These are phyloP conservation scores for Eucalyptus dawsonii DNA, from an alignment of 345 rosid genomes.

Conservation along the genomic window DNA sequence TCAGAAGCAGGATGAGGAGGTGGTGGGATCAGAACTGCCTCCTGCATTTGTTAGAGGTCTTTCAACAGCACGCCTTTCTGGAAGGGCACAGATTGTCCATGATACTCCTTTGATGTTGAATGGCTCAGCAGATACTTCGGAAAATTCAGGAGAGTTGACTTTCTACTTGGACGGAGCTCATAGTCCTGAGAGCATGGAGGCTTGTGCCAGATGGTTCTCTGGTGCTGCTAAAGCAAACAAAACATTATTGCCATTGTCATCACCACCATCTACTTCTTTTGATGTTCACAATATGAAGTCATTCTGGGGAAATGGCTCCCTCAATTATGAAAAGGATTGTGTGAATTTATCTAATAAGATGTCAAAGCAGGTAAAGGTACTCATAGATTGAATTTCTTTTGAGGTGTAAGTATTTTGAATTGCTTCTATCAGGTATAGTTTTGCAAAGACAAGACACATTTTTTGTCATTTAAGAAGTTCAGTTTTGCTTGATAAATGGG, in stretches of 20 bases:
- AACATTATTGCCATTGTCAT: constrained; percentile 1
- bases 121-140: constrained; percentile 7
- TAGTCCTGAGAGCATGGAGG: constrained; percentile 97
- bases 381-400: background rate
- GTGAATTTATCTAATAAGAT: constrained; percentile 12
- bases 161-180: constrained; percentile 98
- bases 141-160: constrained; percentile 40
- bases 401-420: background rate
- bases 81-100: constrained; percentile 72
- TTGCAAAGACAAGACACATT: background rate
- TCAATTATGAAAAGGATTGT: constrained; percentile 2
- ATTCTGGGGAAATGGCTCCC: constrained; percentile 22
- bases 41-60: constrained; percentile 66
- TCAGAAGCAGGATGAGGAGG: constrained; percentile 21
- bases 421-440: background rate
- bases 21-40: constrained; percentile 36
- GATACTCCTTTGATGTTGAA: constrained; percentile 27
- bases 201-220: constrained; percentile 83
- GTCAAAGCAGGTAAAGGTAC: constrained; percentile 47
- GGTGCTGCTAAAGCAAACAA: constrained; percentile 27
- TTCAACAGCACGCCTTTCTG: constrained; percentile 60
- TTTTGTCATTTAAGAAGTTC: background rate
- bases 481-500: background rate
- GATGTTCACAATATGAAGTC: constrained; percentile 3
- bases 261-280: background rate